phyloP scores from a whole-genome alignment of 352 stramenopile genomes.

The Globisporangium emineosum region DNA sequence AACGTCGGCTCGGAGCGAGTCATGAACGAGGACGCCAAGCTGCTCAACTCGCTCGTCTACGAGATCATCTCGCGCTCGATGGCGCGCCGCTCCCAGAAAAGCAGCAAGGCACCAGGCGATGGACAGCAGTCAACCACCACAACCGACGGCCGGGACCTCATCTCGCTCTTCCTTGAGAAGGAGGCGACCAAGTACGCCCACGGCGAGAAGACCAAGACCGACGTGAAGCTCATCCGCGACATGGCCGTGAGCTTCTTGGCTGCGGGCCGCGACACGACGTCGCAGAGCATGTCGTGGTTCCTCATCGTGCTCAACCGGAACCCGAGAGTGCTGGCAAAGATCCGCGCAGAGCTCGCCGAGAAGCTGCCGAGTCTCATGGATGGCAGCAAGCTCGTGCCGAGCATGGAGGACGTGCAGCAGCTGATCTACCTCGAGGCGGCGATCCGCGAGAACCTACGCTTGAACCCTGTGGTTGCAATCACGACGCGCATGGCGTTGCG shows the following conservation, averaged over 20 bases:
- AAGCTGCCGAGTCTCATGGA: too few relatives aligned
- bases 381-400: too few relatives aligned
- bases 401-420: constrained; percentile 11
- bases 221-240: constrained; percentile 50
- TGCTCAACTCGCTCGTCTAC: constrained; percentile 16
- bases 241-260: constrained; percentile 81
- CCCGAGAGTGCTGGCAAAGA: too few relatives aligned
- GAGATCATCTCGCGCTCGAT: constrained; percentile 11
- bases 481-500: constrained; percentile 29
- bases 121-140: too few relatives aligned
- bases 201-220: constrained; percentile 1
- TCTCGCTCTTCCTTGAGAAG: constrained; percentile 53
- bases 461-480: constrained; percentile 42
- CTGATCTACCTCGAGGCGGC: constrained; percentile 47
- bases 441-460: constrained; percentile 43
- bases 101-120: too few relatives aligned
- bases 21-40: constrained; percentile 5
- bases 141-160: constrained; percentile 25
- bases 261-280: constrained; percentile 75
- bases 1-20: constrained; percentile 17
- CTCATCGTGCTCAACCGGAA: constrained; percentile 63
- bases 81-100: too few relatives aligned
- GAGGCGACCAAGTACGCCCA: constrained; percentile 19
- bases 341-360: too few relatives aligned
- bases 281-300: constrained; percentile 70